Evolutionary conservation across 148 eudicot genomes (phyloP), one percentile per base, ranked within the genome.

Genomic region (Arbutus unedo): DNA sequence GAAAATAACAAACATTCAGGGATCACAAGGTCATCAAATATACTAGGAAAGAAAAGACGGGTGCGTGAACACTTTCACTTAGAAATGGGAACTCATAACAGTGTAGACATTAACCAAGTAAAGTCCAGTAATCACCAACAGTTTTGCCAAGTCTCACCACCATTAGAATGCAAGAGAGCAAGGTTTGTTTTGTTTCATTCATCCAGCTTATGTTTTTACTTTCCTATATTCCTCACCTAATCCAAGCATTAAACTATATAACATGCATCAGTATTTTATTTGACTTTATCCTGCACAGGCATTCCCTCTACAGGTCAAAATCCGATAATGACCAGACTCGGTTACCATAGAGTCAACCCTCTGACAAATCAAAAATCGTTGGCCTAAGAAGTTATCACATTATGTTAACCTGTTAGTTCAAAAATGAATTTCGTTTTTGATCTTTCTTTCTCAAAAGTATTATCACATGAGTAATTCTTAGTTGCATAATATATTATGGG

Each of bases 61-160:
- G 45, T 16, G 74, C 2, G 57, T 48, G 48, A 48, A 47, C 23
- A 23, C 68, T 6, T 31, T 21, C 23, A 23, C 68, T 6, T 31
- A 31, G 38, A 47, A 80, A 80, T 43, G 75, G 48, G 7, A 66
- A 49, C 21, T n/a, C 43, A 45, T 7, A 47, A 47, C 19, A 62
- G 49, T 10, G 70, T 3, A 59, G 14, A 79, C 44, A 48, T 54
- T 66, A 11, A 15, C 60, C 75, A 66, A 23, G 21, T 64, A n/a
- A 80, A 80, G 82, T 41, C 74, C 54, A 64, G 43, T 23, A 15
- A 67, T 25, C 74, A 50, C 15, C 75, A 25, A 47, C 8, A 48
- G 8, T 67, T 80, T 25, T 23, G 14, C 59, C 45, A 25, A 45
- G 71, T 45, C 44, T 79, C n/a, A 48, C 44, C 54, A 79, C 54